Percentiles rank a stretch among this genome's conserved stretches.
Evolutionary conservation across 78 protist genomes (phyloP).

Genomic region (Dictyostelium firmibasis): DNA sequence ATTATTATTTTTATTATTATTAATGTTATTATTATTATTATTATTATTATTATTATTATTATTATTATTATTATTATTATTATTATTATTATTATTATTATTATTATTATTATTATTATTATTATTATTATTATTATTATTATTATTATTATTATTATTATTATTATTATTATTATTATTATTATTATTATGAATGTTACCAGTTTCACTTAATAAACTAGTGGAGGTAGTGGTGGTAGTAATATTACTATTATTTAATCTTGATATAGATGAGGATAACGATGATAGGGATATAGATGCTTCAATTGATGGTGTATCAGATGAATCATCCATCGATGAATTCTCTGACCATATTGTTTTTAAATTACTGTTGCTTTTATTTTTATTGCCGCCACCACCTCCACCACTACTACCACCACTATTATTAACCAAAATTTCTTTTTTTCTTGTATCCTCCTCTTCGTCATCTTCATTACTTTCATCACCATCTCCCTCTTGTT

Average conservation of each 20-base stretch:
- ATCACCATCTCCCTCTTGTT: too few relatives aligned
- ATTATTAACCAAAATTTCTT: neutral
- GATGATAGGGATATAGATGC: neutral
- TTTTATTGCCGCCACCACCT: neutral
- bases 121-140: neutral
- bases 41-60: neutral
- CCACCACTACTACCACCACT: neutral
- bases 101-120: neutral
- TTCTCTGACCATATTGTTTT: neutral
- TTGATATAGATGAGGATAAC: neutral
- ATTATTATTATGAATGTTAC: neutral
- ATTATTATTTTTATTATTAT: too few relatives aligned
- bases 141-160: too few relatives aligned
- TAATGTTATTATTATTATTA: neutral
- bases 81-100: too few relatives aligned
- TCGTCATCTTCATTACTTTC: neutral
- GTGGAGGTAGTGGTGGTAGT: neutral
- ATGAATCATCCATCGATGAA: slow-evolving; percentile 7
- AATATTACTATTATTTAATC: neutral
- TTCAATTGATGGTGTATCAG: neutral
- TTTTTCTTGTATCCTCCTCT: neutral
- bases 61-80: too few relatives aligned
- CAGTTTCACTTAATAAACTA: neutral
- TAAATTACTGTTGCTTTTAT: neutral
- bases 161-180: too few relatives aligned